Base-by-base conservation (phyloP, 148 eudicot species). In the Rhododendron mucronatum region DNA sequence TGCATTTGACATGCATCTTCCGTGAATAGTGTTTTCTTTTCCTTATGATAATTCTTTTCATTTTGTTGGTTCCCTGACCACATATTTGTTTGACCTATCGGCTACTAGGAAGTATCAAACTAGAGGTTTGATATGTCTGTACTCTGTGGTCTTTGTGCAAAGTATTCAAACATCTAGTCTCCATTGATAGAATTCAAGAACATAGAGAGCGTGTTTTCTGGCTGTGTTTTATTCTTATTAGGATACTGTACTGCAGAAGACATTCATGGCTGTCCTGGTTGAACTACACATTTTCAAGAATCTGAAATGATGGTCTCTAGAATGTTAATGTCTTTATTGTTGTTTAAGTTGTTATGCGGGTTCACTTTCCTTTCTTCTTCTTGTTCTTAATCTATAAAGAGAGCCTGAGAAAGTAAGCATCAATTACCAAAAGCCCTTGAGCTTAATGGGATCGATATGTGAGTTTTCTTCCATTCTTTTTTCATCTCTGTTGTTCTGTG, bases 171-270 rank as follows among this genome's bases (percentile, higher is more conserved):
- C 74, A 26, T 67, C 74, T 26, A 67, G 3, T 67, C 5, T 67
- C 87, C 86, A 26, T 84, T 88, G 80, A 61, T 90, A 61, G 82
- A 86, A 26, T 78, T 44, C 59, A 81, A 81, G 59, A 81, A 75
- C 65, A 50, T 41, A 5, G 45, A 41, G 8, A n/a, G 73, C 74
- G 82, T 88, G 85, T 88, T 83, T 45, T 85, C 13, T 45, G 16
- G 14, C 33, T 39, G 8, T 28, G 8, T 13, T 82, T 18, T 21
- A 59, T 4, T 18, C 50, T 35, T 8, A 48, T 33, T 50, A 13
- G 23, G 73, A 65, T 48, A 26, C 16, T 47, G 18, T 16, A 30
- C 11, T 80, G 39, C 26, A 35, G 18, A 33, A 53, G 6, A 63
- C 65, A 33, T 50, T 15, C 14, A 3, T 81, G 21, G 21, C 28